Conservation (phyloP, 805 yeast species). For the Wickerhamiella siamensis region DNA sequence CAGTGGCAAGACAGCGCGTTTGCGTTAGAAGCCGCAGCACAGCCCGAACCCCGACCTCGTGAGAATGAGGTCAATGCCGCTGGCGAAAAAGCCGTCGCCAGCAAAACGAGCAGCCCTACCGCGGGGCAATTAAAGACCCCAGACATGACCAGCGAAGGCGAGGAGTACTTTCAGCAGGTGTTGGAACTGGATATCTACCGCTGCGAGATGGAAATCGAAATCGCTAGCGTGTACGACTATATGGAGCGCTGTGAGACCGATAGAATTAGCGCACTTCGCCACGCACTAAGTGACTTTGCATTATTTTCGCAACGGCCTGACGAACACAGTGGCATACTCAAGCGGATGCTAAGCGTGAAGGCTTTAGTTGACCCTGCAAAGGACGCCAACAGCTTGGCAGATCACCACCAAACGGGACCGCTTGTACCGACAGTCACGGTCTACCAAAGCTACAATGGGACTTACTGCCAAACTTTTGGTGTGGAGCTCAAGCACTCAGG, state of each 20-base stretch:
- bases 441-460: constrained; percentile 56
- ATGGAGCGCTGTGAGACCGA: constrained; percentile 67
- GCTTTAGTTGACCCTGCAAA: constrained; percentile 47
- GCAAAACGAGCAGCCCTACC: neutral
- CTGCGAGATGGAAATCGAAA: constrained; percentile 53
- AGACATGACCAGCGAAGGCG: constrained; percentile 30
- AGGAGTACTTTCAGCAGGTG: constrained; percentile 37
- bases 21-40: constrained; percentile 6
- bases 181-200: constrained; percentile 45
- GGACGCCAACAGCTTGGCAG: constrained; percentile 48
- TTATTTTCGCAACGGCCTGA: constrained; percentile 30
- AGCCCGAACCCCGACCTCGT: neutral
- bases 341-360: constrained; percentile 39
- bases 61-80: neutral
- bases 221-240: constrained; percentile 49
- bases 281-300: constrained; percentile 50
- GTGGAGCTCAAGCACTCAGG: constrained; percentile 59
- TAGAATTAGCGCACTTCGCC: constrained; percentile 50
- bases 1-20: constrained; percentile 36
- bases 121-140: neutral
- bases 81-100: neutral
- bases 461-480: constrained; percentile 64
- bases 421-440: constrained; percentile 56
- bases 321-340: constrained; percentile 29
- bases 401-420: constrained; percentile 51